phyloP scores from a whole-genome alignment of 352 stramenopile genomes.

The Peronospora belbahrii region DNA sequence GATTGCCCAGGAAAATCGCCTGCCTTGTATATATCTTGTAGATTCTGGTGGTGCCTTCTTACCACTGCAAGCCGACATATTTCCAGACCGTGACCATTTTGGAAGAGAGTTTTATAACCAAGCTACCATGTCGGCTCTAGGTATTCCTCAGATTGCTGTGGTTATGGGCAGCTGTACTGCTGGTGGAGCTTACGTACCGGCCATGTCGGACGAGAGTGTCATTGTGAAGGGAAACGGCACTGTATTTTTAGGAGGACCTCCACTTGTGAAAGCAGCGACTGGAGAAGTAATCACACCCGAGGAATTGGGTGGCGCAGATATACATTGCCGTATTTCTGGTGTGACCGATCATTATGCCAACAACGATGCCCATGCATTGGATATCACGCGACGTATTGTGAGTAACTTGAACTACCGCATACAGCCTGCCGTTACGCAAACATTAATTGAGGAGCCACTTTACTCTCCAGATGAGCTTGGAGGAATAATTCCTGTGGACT shows the following conservation, averaged over 20 bases:
- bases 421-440: slow-evolving; percentile 30
- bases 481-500: slow-evolving; percentile 90
- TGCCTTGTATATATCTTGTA: slow-evolving; percentile 97
- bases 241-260: slow-evolving; percentile 95
- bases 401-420: slow-evolving; percentile 83
- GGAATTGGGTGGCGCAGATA: slow-evolving; percentile 91
- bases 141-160: slow-evolving; percentile 95
- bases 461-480: slow-evolving; percentile 89
- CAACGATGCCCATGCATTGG: slow-evolving; percentile 92
- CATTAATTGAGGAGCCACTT: slow-evolving; percentile 88
- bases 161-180: slow-evolving; percentile 97
- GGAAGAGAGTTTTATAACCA: slow-evolving; percentile 99
- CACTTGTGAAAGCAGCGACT: slow-evolving; percentile 97
- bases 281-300: slow-evolving; percentile 93
- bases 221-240: slow-evolving; percentile 96
- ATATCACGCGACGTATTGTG: slow-evolving; percentile 88
- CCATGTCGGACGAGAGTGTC: slow-evolving; percentile 97
- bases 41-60: slow-evolving; percentile 94
- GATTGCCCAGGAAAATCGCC: slow-evolving; percentile 92
- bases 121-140: slow-evolving; percentile 90
- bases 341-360: slow-evolving; percentile 96
- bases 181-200: slow-evolving; percentile 93
- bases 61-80: slow-evolving; percentile 94
- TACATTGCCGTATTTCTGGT: slow-evolving; percentile 87
- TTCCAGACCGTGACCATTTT: slow-evolving; percentile 95